Base-by-base conservation (phyloP, 768 basidiomycete genomes). In the Lactarius vividus region DNA sequence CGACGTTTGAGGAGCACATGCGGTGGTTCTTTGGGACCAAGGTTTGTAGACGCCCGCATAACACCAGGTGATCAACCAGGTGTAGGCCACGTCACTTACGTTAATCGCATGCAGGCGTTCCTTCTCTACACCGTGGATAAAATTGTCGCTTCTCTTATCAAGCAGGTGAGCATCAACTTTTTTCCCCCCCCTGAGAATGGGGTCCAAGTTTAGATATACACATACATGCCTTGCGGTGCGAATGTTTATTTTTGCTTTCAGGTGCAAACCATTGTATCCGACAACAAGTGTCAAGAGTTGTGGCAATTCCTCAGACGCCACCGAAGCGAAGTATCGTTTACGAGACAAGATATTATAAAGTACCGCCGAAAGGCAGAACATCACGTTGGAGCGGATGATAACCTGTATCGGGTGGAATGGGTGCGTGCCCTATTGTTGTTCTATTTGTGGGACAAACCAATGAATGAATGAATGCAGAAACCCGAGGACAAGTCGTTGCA, bases 1-100 rank as follows among this genome's bases (percentile, higher is more conserved):
- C 83, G n/a, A 86, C 88, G 26, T 98, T 95, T 72, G 96, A 98
- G 75, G 97, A 98, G 75, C 92, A 94, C 73, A 87, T 98, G 86
- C 81, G 97, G 69, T 92, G 93, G 85, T 91, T 96, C 78, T 95
- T 94, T 79, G 91, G 92, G 37, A 93, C 87, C 67, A 89, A 88
- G 84, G 90, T 90, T 57, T 13, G 72, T 63, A 39, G 52, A 4
- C 68, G 81, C 61, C 57, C 49, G 18, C 46, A 67, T 44, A 52
- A n/a, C n/a, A n/a, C n/a, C n/a, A 23, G 31, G 29, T 52, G 49
- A 16, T 18, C 35, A 23, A 20, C 55, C 35, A 13, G 44, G 46
- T 49, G 46, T 23, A 23, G n/a, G n/a, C n/a, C 44, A 46, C 44
- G 44, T 56, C 37, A 33, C 46, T 37, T 44, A 75, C 75, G 75